Base-by-base conservation (phyloP, 495 filamentous ascomycete species). In the Aspergillus sclerotioniger region DNA sequence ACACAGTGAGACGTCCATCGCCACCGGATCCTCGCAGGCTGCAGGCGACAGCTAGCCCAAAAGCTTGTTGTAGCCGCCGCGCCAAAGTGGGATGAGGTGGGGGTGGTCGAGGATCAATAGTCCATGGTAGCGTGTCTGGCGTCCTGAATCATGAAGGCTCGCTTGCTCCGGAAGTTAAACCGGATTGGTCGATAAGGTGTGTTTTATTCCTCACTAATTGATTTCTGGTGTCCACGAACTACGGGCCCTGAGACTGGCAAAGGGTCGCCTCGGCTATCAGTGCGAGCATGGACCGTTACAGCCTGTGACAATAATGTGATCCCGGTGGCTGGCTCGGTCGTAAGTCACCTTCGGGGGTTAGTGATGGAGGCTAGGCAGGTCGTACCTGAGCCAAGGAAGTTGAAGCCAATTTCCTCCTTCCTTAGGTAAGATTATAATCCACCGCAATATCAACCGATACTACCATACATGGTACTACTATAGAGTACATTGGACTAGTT, bases 251-350 rank as follows among this genome's bases (percentile, higher is more conserved):
- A 25, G 37, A 15, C 12, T 41, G n/a, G 37, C 12, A n/a, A 13
- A 41, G 37, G 37, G 37, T 52, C 51, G 25, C 33, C 51, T 53
- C 51, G 51, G 51, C 33, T 53, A 53, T 53, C 51, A 41, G 51
- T n/a, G n/a, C 33, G 49, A 25, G 25, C 37, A 41, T 41, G 37
- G 37, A 41, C 37, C 37, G 37, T 15, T 41, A 16, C 28, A 15
- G 48, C 48, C 31, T 51, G 48, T 28, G 48, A 51, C 48, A 51
- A 51, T 17, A 43, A 43, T 17, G 16, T 32, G 48, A 32, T 51
- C 35, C 32, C 25, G 25, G 25, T 25, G 25, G 25, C 25, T 5
- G 5, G 25, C 25, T 25, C 25, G 25, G 25, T 25, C 25, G 25
- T 25, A 25, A 25, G 25, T 5, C 25, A 25, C 25, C 25, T 5